phyloP scores from a whole-genome alignment of 306 rosid genomes.

The Cucurbita ficifolia region DNA sequence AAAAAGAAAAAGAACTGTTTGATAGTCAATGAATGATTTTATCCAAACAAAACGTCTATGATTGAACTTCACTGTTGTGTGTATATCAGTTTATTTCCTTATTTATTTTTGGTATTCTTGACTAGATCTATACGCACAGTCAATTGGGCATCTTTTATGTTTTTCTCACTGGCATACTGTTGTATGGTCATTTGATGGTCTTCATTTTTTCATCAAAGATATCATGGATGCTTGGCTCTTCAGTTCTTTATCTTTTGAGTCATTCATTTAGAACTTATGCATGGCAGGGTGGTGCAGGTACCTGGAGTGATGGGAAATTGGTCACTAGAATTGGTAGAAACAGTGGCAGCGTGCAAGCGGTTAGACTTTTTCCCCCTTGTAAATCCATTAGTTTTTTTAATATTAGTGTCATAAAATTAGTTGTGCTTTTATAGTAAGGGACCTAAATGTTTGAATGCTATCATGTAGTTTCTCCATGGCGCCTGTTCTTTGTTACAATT shows the following conservation, averaged over 20 bases:
- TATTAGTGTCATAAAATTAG: not conserved
- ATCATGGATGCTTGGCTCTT: not conserved
- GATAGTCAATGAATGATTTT: not conserved
- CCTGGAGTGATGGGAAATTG: slow-evolving; percentile 98
- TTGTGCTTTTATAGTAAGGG: not conserved
- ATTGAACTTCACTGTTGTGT: not conserved
- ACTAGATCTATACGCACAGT: not conserved
- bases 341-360: slow-evolving; percentile 80
- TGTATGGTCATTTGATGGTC: not conserved
- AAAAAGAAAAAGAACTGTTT: not conserved
- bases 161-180: not conserved
- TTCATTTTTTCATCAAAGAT: not conserved
- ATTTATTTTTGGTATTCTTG: not conserved
- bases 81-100: not conserved
- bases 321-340: slow-evolving; percentile 94
- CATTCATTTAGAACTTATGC: slow-evolving; percentile 74
- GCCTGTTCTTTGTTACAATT: not conserved
- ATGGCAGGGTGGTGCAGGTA: slow-evolving; percentile 99
- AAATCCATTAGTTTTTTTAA: not conserved
- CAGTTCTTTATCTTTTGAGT: slow-evolving; percentile 15
- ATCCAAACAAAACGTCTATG: not conserved
- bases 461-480: not conserved
- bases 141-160: not conserved
- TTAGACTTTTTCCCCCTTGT: slow-evolving; percentile 14
- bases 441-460: not conserved